Evolutionary conservation across 106 monocot genomes (phyloP).

Genomic region (Acorus calamus): DNA sequence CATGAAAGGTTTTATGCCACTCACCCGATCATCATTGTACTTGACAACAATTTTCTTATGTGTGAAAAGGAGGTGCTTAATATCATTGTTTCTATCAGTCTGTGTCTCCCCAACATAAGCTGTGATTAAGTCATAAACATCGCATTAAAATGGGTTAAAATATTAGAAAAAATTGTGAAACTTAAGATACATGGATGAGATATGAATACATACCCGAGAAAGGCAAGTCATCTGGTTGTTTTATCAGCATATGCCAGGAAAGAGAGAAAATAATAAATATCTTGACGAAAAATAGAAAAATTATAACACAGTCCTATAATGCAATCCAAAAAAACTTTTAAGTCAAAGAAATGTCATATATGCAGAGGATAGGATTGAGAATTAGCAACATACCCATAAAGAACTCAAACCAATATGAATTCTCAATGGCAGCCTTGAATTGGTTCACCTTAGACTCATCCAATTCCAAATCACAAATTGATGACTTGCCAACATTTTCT

Average conservation of each 20-base stretch:
- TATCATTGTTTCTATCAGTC: conserved; percentile 63
- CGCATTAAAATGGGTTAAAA: too few species aligned
- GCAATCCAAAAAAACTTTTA: neutral
- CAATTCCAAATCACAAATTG: conserved; percentile 62
- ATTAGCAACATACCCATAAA: conserved; percentile 56
- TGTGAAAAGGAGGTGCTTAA: conserved; percentile 68
- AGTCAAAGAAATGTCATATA: neutral
- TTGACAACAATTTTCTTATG: conserved; percentile 66
- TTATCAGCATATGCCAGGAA: too few species aligned
- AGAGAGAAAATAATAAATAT: too few species aligned
- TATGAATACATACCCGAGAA: conserved; percentile 55
- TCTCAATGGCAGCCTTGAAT: conserved; percentile 62
- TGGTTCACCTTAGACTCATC: conserved; percentile 52
- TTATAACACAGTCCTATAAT: neutral
- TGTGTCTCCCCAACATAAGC: conserved; percentile 58
- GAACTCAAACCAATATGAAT: conserved; percentile 76
- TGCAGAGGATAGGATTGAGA: neutral
- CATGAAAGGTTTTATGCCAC: neutral
- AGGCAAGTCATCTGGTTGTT: conserved; percentile 59
- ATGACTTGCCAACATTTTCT: conserved; percentile 56
- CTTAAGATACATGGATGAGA: too few species aligned
- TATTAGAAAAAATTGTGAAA: too few species aligned
- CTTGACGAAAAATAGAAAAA: too few species aligned
- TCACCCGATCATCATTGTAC: conserved; percentile 72
- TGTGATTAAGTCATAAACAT: conserved; percentile 1